phyloP scores from a whole-genome alignment of 2,329 filamentous ascomycete genomes.

The Ceratocystis variospora region DNA sequence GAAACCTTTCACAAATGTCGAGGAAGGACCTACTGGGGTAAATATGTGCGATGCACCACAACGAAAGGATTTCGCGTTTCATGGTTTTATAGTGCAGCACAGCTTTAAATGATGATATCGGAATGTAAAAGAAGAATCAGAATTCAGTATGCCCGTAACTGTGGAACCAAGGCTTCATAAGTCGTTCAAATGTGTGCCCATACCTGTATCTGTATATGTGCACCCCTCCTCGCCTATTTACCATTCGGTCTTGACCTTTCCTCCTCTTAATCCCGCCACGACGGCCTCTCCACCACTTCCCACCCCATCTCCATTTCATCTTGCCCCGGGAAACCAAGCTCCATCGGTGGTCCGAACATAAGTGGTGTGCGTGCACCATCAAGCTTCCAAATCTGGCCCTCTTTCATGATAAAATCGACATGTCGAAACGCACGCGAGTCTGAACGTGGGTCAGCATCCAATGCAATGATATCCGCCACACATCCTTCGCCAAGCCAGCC shows the following conservation, averaged over 20 bases:
- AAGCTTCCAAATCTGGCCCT: constrained; percentile 37
- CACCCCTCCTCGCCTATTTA: neutral
- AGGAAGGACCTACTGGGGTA: no score
- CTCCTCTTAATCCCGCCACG: constrained; percentile 7
- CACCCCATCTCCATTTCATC: constrained; percentile 17
- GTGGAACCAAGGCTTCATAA: constrained; percentile 10
- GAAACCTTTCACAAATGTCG: neutral
- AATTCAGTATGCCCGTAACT: constrained; percentile 8
- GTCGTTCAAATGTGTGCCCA: neutral
- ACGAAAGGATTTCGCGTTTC: neutral
- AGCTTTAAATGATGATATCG: neutral
- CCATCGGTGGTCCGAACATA: constrained; percentile 8
- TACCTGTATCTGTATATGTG: neutral
- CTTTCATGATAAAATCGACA: constrained; percentile 45
- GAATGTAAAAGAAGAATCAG: neutral
- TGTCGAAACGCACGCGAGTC: constrained; percentile 32
- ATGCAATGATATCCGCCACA: constrained; percentile 38
- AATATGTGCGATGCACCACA: neutral
- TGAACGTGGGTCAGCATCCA: constrained; percentile 32
- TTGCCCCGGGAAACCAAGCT: neutral
- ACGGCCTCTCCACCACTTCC: constrained; percentile 19
- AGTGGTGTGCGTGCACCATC: constrained; percentile 21
- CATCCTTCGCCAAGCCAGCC: constrained; percentile 37
- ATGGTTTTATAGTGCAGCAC: neutral
- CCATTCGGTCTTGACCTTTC: neutral